Base-by-base conservation (phyloP, 495 filamentous ascomycete genomes). In the Aspergillus taichungensis region DNA sequence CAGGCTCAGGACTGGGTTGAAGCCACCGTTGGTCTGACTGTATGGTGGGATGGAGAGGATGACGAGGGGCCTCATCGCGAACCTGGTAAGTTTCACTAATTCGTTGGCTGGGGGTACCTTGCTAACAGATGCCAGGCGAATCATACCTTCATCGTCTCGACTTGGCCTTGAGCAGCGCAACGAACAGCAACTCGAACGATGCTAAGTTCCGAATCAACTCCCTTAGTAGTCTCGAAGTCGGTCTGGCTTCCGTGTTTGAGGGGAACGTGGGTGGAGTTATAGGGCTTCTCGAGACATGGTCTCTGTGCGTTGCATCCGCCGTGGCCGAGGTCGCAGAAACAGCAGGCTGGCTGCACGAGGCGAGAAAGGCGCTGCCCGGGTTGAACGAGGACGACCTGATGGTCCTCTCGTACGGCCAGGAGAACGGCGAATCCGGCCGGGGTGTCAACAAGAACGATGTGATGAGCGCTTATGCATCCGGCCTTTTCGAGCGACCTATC, bases 41-140 rank as follows among this genome's bases (percentile, higher is more conserved):
- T 82, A 0, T 95, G 89, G 89, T 94, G 88, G 87, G 80, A 88
- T 59, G 85, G 89, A 31, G 76, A 85, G 11, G 80, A 82, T 42
- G 73, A 82, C 12, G 60, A 56, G 8, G 57, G 9, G 33, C 52
- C 11, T 45, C 60, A 0, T 43, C 34, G 13, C 33, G 55, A 11
- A 54, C 18, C 18, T 24, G 18, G 18, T 24, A 24, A 24, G 18
- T 4, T 24, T 24, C 4, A 24, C 18, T 9, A 50, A 62, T 5
- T 27, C 48, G 6, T 55, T 53, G 10, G 50, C 54, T 8, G 71
- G 73, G 6, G 76, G 77, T 45, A 45, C 63, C 14, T 64, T 68
- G 44, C 62, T 70, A 14, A 58, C 62, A 14, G 60, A 69, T 40
- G 71, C 76, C 2, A 24, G 18, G 2, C 18, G 18, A 24, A 24